A percentile compares a stretch with the other conserved stretches of the same genome.
phyloP scores from a whole-genome alignment of 1,139 yeast genomes.

The Nakaseomyces nivariensis region DNA sequence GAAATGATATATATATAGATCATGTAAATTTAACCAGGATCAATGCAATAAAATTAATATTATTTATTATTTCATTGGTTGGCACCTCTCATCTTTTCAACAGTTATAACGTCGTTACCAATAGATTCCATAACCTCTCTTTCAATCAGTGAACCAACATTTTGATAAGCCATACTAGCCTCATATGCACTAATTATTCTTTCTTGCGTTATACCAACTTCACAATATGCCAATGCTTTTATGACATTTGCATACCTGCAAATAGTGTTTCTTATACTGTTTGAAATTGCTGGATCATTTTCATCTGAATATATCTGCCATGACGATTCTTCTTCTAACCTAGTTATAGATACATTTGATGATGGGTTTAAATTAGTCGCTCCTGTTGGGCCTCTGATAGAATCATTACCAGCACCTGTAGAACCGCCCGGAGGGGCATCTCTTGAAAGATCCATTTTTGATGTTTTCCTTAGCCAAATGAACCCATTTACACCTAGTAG shows the following conservation, averaged over 20 bases:
- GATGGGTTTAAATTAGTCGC: slow-evolving; percentile 43
- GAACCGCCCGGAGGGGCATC: slow-evolving; percentile 28
- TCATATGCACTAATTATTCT: slow-evolving; percentile 78
- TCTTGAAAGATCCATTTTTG: slow-evolving; percentile 28
- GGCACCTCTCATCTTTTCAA: slow-evolving; percentile 62
- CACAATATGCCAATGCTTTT: slow-evolving; percentile 69
- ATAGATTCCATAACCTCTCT: slow-evolving; percentile 64
- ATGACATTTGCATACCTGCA: slow-evolving; percentile 80
- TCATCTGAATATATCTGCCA: slow-evolving; percentile 92
- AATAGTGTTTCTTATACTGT: slow-evolving; percentile 58
- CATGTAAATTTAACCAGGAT: background rate
- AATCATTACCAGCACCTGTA: slow-evolving; percentile 34
- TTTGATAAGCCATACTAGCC: slow-evolving; percentile 70
- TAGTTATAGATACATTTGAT: slow-evolving; percentile 61
- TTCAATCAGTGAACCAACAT: slow-evolving; percentile 65
- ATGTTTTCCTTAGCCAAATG: slow-evolving; percentile 81
- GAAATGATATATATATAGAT: background rate
- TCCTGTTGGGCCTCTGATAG: slow-evolving; percentile 30
- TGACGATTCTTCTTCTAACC: slow-evolving; percentile 87
- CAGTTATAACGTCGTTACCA: slow-evolving; percentile 64
- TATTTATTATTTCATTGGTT: background rate
- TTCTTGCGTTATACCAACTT: slow-evolving; percentile 76
- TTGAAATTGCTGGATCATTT: slow-evolving; percentile 58
- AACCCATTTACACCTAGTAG: slow-evolving; percentile 92
- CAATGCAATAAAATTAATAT: background rate